Percentiles rank a stretch among this genome's conserved stretches.
These are phyloP conservation scores for Monosporascus ibericus DNA, from an alignment of 2,329 filamentous ascomycete genomes.

Conservation along the genomic window DNA sequence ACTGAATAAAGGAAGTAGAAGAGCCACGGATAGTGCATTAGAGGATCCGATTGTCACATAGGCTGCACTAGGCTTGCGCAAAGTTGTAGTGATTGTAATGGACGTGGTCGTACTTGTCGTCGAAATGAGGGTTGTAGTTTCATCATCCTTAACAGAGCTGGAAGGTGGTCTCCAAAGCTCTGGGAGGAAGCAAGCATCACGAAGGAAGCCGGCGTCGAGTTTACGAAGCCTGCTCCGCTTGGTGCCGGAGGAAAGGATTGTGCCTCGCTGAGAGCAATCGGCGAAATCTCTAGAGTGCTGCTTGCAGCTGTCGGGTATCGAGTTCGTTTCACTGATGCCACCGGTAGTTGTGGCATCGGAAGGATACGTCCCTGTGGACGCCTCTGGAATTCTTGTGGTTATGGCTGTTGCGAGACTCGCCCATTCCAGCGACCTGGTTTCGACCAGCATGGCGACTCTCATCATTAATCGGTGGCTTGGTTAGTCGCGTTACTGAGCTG, in stretches of 20 bases:
- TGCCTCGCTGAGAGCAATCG: neutral
- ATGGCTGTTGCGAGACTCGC: neutral
- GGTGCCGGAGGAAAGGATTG: neutral
- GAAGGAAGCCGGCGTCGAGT: neutral
- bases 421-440: neutral
- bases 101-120: neutral
- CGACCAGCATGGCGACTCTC: neutral
- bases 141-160: neutral
- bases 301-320: neutral
- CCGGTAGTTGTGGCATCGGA: neutral
- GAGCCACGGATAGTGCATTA: neutral
- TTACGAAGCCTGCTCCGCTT: neutral
- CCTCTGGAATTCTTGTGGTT: neutral
- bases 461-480: constrained; percentile 4
- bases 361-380: neutral
- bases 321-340: neutral
- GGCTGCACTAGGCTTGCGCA: neutral
- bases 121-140: neutral
- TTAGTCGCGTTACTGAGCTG: constrained; percentile 3
- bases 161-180: neutral
- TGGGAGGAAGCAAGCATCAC: neutral
- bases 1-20: neutral
- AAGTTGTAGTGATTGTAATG: neutral
- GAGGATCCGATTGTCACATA: neutral
- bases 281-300: neutral